Evolutionary conservation across 176 grass and related monocot genomes (phyloP).

Genomic region (Lolium perenne): DNA sequence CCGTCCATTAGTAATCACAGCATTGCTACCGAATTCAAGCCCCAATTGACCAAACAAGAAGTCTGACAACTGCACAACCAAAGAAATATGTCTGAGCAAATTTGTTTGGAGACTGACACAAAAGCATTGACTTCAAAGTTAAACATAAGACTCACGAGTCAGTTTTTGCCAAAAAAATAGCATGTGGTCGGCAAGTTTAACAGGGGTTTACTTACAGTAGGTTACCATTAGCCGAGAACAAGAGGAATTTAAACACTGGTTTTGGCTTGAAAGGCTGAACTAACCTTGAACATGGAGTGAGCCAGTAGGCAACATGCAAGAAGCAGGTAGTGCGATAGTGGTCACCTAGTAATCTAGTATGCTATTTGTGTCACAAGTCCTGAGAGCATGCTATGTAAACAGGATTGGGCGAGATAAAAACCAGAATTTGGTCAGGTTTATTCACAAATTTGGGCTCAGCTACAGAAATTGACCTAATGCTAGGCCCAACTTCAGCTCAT

Average conservation of each 20-base stretch:
- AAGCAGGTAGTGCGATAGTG: background rate
- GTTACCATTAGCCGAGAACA: background rate
- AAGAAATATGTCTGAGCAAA: constrained; percentile 32
- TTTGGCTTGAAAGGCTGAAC: constrained; percentile 22
- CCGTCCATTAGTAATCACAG: constrained; percentile 96
- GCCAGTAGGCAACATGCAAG: background rate
- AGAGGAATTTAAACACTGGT: background rate
- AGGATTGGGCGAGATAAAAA: background rate
- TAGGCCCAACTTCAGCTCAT: background rate
- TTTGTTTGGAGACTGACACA: constrained; percentile 24
- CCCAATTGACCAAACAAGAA: constrained; percentile 74
- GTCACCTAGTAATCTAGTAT: constrained; percentile 8
- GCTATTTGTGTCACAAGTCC: background rate
- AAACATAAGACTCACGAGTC: constrained; percentile 3
- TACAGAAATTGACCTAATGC: constrained; percentile 22
- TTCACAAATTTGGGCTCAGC: constrained; percentile 8
- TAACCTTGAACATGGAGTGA: background rate
- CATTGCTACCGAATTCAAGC: constrained; percentile 85
- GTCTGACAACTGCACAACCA: constrained; percentile 66
- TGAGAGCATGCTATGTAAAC: constrained; percentile 26
- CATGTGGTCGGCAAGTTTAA: background rate
- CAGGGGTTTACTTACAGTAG: background rate
- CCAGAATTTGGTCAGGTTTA: background rate
- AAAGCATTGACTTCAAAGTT: constrained; percentile 13
- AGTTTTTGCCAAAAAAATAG: background rate